Conservation (phyloP, 2,329 filamentous ascomycete genomes). For the Emmonsiellopsis sp. region DNA sequence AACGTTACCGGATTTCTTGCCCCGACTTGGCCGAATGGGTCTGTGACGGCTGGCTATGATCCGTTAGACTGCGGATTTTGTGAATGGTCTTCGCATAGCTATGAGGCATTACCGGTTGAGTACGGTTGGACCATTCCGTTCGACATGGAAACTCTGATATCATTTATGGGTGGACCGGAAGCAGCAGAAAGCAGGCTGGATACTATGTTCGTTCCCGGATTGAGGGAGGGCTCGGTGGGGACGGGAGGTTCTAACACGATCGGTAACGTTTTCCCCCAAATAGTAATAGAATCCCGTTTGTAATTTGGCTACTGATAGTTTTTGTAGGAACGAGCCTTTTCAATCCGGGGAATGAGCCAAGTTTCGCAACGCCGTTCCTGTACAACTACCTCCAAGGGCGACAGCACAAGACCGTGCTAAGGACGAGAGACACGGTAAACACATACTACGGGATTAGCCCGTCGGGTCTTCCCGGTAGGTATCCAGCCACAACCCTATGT, state of each 20-base stretch:
- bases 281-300: too few relatives aligned
- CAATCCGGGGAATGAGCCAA: constrained; percentile 48
- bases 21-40: constrained; percentile 42
- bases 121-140: constrained; percentile 62
- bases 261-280: too few relatives aligned
- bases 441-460: constrained; percentile 31
- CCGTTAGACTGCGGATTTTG: constrained; percentile 52
- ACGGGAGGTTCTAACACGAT: too few relatives aligned
- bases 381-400: constrained; percentile 56
- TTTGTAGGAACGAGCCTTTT: too few relatives aligned
- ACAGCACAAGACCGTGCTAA: constrained; percentile 52
- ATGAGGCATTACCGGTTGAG: constrained; percentile 45
- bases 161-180: constrained; percentile 43
- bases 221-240: too few relatives aligned
- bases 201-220: constrained; percentile 34
- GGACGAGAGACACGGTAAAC: constrained; percentile 37
- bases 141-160: constrained; percentile 49
- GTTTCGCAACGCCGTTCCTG: constrained; percentile 58
- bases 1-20: constrained; percentile 48
- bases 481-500: too few relatives aligned
- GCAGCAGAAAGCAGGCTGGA: constrained; percentile 51
- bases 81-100: constrained; percentile 55
- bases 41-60: constrained; percentile 38
- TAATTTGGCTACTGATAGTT: too few relatives aligned
- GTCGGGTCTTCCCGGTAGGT: constrained; percentile 28